Evolutionary conservation across 2,329 filamentous ascomycete species (phyloP), one percentile per base, ranked within the genome.

Genomic region (Nannizziopsis barbatae): DNA sequence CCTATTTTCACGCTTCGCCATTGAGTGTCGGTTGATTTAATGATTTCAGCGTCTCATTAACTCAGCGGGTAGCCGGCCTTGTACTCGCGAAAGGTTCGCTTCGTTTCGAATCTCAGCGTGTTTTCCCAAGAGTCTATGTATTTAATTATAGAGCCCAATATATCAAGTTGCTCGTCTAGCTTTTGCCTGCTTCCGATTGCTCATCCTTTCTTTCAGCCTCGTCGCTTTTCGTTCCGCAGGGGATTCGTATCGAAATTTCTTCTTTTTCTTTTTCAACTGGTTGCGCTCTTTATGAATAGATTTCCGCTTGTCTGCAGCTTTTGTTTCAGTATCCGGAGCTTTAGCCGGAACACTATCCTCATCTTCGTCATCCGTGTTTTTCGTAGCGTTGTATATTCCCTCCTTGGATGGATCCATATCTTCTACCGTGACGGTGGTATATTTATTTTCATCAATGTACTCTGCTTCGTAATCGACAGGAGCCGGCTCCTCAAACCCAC

Each of bases 371-470:
- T 55, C 60, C 47, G 64, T 57, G 44, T 58, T 55, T 35, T 63
- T 57, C 37, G 62, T 65, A 2, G 73, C 71, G 57, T 77, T 81
- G 50, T 78, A 74, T 42, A 93, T 69, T 0, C 86, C 86, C 48
- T 88, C 80, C 56, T 79, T 79, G 10, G 84, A 82, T 12, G 93
- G 77, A 53, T 83, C 83, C 56, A 98, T 87, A 9, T 85, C 83
- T 64, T 95, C 90, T 1, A 98, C 81, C 0, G 86, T 95, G 20
- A 98, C 92, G 0, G 87, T 95, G 0, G 92, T 96, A 64, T 87
- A 95, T 62, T 84, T 85, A 65, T 95, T 90, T 64, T 96, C 92
- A 65, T 98, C 92, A 55, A 95, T 79, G 68, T 95, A 98, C 65
- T 96, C 88, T 56, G 90, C 88, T 63, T 95, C 85, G 57, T 86